These are phyloP conservation scores for Yarrowia sp. DNA, from an alignment of 805 yeast genomes.

Conservation along the genomic window DNA sequence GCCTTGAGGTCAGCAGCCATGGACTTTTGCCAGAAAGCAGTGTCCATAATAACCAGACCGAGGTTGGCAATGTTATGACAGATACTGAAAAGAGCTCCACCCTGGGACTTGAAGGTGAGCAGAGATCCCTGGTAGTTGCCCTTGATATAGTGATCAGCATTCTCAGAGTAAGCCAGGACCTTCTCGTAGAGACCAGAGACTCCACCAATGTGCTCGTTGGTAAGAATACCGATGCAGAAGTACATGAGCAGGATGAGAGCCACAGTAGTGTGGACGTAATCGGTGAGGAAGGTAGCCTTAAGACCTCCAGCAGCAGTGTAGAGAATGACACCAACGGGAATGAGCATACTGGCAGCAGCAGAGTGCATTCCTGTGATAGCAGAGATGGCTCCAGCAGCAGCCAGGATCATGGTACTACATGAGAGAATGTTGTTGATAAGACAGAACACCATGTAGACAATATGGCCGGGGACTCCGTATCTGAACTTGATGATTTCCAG, in stretches of 20 bases:
- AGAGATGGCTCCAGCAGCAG: slow-evolving; percentile 56
- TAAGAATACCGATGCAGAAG: slow-evolving; percentile 49
- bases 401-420: slow-evolving; percentile 53
- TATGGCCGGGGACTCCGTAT: slow-evolving; percentile 69
- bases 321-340: slow-evolving; percentile 59
- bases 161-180: slow-evolving; percentile 53
- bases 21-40: slow-evolving; percentile 53
- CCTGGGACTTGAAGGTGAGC: slow-evolving; percentile 58
- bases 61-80: slow-evolving; percentile 42
- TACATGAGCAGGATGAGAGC: slow-evolving; percentile 43
- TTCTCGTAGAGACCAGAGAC: slow-evolving; percentile 56
- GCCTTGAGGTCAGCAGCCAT: slow-evolving; percentile 55
- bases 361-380: slow-evolving; percentile 57
- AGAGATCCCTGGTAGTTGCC: slow-evolving; percentile 42
- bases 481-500: slow-evolving; percentile 74
- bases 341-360: slow-evolving; percentile 57
- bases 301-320: slow-evolving; percentile 62
- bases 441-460: slow-evolving; percentile 40
- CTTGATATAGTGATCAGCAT: slow-evolving; percentile 42
- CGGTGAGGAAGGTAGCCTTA: slow-evolving; percentile 61
- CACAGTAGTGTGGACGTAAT: slow-evolving; percentile 60
- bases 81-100: slow-evolving; percentile 39
- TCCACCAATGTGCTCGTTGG: slow-evolving; percentile 55
- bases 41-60: slow-evolving; percentile 46
- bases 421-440: slow-evolving; percentile 45